phyloP scores from a whole-genome alignment of 768 basidiomycete genomes.

The Scleroderma citrinum region DNA sequence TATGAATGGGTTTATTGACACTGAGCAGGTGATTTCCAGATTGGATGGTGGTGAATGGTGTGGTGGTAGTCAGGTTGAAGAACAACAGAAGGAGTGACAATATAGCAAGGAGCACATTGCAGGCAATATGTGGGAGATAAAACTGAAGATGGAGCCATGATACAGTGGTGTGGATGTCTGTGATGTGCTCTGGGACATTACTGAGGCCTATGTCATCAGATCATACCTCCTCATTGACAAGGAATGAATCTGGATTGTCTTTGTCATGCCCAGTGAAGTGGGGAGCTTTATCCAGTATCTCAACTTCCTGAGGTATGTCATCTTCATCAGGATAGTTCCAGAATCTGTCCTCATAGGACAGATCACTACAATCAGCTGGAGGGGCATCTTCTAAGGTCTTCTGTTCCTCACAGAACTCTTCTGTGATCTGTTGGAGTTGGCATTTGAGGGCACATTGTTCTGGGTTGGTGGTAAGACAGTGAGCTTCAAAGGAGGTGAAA shows the following conservation, averaged over 20 bases:
- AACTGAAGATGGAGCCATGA: conserved; percentile 24
- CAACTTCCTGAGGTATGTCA: neutral
- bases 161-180: conserved; percentile 19
- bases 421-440: neutral
- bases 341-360: too few species aligned
- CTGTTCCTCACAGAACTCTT: neutral
- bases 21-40: conserved; percentile 5
- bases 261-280: neutral
- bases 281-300: neutral
- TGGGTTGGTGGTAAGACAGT: neutral
- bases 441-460: neutral
- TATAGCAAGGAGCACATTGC: conserved; percentile 15
- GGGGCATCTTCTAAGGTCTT: neutral
- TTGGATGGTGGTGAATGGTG: conserved; percentile 16
- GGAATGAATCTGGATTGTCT: neutral
- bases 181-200: conserved; percentile 15
- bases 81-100: conserved; percentile 10
- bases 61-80: conserved; percentile 1
- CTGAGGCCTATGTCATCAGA: conserved; percentile 1
- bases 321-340: neutral
- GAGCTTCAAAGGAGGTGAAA: neutral
- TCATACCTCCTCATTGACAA: neutral
- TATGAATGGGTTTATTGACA: conserved; percentile 8
- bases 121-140: conserved; percentile 9
- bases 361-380: neutral